These are phyloP conservation scores for Coemansia sp. DNA, from an alignment of 192 early-diverging fungal species.

Conservation along the genomic window DNA sequence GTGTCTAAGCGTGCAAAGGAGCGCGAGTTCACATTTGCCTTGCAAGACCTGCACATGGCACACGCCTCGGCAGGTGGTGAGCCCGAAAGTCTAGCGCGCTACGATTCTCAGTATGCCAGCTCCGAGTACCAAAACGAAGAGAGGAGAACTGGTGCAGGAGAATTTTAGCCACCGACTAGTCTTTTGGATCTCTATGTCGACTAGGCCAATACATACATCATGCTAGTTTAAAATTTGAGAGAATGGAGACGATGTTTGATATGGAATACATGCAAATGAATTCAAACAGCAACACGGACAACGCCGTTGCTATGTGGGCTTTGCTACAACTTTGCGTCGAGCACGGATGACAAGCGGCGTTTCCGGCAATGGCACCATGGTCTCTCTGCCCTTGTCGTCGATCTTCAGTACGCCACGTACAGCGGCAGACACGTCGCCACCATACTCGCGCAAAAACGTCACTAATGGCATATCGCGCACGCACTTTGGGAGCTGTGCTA, in stretches of 20 bases:
- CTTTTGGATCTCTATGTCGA: background rate
- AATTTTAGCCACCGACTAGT: background rate
- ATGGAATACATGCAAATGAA: background rate
- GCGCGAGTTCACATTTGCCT: constrained; percentile 31
- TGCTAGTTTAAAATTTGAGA: too few species aligned
- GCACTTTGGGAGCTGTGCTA: constrained; percentile 46
- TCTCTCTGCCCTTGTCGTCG: constrained; percentile 14
- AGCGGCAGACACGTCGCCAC: constrained; percentile 44
- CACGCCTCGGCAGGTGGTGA: background rate
- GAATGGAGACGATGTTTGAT: background rate
- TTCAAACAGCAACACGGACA: background rate
- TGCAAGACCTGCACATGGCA: constrained; percentile 31
- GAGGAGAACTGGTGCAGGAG: constrained; percentile 15
- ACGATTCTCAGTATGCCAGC: constrained; percentile 49
- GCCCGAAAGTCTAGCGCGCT: constrained; percentile 12
- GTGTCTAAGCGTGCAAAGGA: constrained; percentile 17
- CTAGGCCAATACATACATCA: background rate
- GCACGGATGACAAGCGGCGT: constrained; percentile 42
- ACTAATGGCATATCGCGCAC: constrained; percentile 53
- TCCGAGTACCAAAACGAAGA: constrained; percentile 47
- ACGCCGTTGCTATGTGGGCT: constrained; percentile 3
- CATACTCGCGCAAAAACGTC: constrained; percentile 44
- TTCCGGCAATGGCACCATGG: constrained; percentile 29
- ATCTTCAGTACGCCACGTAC: constrained; percentile 41
- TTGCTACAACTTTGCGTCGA: constrained; percentile 31